These are phyloP conservation scores for Magnusiomyces magnusii DNA, from an alignment of 1,139 yeast species.

Conservation along the genomic window DNA sequence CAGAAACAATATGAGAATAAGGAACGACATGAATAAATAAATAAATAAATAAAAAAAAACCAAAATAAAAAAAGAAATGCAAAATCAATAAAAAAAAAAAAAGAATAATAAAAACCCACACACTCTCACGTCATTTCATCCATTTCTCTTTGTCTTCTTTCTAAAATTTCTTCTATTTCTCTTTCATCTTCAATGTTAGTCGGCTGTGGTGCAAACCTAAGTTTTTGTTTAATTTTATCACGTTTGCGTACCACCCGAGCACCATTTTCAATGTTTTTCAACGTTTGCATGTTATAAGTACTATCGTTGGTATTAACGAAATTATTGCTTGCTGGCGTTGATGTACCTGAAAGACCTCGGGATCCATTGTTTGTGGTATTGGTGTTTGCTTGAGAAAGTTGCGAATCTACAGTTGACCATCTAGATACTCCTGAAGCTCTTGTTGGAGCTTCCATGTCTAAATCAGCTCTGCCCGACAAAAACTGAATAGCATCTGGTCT, in stretches of 20 bases:
- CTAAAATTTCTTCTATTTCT: constrained; percentile 35
- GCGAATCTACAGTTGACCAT: not conserved
- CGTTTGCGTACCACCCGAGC: constrained; percentile 53
- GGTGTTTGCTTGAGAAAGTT: not conserved
- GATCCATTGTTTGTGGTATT: not conserved
- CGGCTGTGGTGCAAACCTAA: constrained; percentile 20
- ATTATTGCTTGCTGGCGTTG: not conserved
- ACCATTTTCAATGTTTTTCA: not conserved
- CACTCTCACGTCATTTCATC: constrained; percentile 11
- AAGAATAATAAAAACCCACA: not conserved
- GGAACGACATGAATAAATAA: not conserved
- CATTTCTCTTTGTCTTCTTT: constrained; percentile 31
- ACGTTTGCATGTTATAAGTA: not conserved
- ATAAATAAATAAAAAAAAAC: too few relatives aligned
- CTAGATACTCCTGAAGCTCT: not conserved
- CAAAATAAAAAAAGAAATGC: not conserved
- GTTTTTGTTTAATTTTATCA: constrained; percentile 24
- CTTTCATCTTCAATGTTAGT: constrained; percentile 34
- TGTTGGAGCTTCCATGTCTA: not conserved
- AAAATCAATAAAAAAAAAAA: not conserved
- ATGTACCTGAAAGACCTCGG: not conserved
- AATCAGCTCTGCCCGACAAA: constrained; percentile 1
- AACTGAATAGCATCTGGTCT: constrained; percentile 17
- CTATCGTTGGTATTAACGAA: not conserved
- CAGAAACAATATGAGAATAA: not conserved